Evolutionary conservation across 768 basidiomycete species (phyloP).

Genomic region (Podaxis sp.): DNA sequence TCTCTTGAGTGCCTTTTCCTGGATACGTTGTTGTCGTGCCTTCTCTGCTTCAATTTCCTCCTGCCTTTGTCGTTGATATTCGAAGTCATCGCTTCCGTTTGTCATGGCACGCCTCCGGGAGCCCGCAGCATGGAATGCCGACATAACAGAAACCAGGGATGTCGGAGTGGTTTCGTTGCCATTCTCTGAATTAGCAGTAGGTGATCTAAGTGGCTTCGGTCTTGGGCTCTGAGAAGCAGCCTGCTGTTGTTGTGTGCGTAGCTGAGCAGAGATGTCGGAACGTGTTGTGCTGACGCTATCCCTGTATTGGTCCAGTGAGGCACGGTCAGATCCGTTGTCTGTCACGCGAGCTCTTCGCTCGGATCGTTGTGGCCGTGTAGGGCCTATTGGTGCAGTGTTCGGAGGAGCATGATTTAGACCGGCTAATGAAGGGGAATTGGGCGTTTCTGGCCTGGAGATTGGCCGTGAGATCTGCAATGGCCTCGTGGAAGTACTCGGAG

Average conservation of each 20-base stretch:
- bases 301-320: constrained; percentile 39
- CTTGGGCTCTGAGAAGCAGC: constrained; percentile 17
- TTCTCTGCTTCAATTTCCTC: constrained; percentile 64
- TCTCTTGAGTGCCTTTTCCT: constrained; percentile 61
- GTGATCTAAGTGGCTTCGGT: constrained; percentile 25
- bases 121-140: constrained; percentile 70
- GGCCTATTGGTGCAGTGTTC: constrained; percentile 47
- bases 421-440: constrained; percentile 34
- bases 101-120: constrained; percentile 54
- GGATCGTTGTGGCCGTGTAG: constrained; percentile 66
- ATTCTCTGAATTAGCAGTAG: constrained; percentile 33
- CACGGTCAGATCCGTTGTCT: constrained; percentile 50
- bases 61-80: constrained; percentile 58
- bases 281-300: constrained; percentile 53
- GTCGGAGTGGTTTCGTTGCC: constrained; percentile 42
- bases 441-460: constrained; percentile 53
- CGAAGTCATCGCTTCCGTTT: constrained; percentile 51
- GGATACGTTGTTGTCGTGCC: constrained; percentile 66
- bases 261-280: constrained; percentile 38
- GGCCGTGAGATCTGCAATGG: constrained; percentile 65
- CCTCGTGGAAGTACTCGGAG: constrained; percentile 39
- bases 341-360: constrained; percentile 58
- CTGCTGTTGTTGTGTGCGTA: constrained; percentile 17
- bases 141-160: constrained; percentile 54
- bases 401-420: constrained; percentile 30